Conservation (phyloP, 2,329 filamentous ascomycete genomes). For the Colletotrichum sp. region DNA sequence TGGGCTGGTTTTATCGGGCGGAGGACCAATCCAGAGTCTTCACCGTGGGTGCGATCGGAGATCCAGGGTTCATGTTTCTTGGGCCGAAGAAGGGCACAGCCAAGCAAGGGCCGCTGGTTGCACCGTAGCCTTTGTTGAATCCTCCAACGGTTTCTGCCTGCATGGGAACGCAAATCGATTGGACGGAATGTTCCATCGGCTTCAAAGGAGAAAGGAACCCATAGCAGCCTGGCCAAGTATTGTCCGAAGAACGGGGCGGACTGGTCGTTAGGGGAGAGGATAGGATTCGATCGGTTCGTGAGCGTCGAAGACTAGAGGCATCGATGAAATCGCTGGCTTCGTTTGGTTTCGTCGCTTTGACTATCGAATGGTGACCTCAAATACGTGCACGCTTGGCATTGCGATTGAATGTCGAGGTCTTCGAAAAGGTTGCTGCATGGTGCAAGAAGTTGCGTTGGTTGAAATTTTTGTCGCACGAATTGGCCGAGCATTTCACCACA, state of each 20-base stretch:
- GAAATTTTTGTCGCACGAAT: background rate
- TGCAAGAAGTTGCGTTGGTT: background rate
- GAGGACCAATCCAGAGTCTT: background rate
- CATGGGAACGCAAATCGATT: too few species aligned
- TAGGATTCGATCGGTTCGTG: too few species aligned
- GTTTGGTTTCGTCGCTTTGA: background rate
- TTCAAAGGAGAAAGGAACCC: too few species aligned
- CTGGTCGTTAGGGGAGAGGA: too few species aligned
- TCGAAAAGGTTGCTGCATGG: background rate
- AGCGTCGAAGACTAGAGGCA: background rate
- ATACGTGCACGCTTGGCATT: background rate
- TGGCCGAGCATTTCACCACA: background rate
- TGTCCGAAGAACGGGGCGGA: too few species aligned
- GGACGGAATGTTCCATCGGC: too few species aligned
- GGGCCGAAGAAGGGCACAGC: background rate
- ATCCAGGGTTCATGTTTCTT: background rate
- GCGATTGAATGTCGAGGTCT: background rate
- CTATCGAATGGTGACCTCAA: background rate
- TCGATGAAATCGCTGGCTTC: background rate
- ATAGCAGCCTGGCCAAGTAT: too few species aligned
- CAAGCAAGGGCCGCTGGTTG: background rate
- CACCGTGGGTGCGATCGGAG: background rate
- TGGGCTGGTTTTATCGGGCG: background rate
- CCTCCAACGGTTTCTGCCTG: too few species aligned
- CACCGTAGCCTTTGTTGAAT: too few species aligned